A percentile compares a stretch with the other conserved stretches of the same genome.
Evolutionary conservation across 176 grass and related monocot genomes (phyloP).

Genomic region (Thalia dealbata): DNA sequence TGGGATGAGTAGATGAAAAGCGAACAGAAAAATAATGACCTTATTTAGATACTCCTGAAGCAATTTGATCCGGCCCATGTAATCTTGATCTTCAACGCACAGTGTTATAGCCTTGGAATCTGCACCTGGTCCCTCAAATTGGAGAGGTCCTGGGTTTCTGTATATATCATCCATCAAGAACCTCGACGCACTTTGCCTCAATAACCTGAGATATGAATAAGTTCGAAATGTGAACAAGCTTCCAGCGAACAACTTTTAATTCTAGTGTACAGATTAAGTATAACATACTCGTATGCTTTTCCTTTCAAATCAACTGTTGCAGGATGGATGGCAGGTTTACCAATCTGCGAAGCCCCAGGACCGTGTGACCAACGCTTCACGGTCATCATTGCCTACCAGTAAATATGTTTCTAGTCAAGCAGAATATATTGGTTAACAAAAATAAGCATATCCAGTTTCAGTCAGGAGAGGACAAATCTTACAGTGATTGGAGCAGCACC

Average conservation of each 20-base stretch:
- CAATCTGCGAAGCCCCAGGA: constrained; percentile 54
- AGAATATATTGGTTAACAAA: not conserved
- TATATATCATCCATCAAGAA: constrained; percentile 96
- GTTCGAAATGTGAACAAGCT: not conserved
- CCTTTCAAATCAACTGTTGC: constrained; percentile 78
- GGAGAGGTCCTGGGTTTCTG: constrained; percentile 89
- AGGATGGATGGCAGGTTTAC: constrained; percentile 95
- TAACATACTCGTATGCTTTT: constrained; percentile 92
- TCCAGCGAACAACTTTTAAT: no score
- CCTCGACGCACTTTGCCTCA: constrained; percentile 62
- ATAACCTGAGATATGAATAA: constrained; percentile 32
- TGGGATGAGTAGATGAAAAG: not conserved
- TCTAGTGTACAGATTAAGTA: not conserved
- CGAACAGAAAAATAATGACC: constrained; percentile 23
- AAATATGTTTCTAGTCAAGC: not conserved
- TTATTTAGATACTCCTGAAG: constrained; percentile 88
- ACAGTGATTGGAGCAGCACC: constrained; percentile 96
- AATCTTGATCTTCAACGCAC: constrained; percentile 95
- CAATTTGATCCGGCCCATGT: constrained; percentile 97
- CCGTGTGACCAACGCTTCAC: constrained; percentile 81
- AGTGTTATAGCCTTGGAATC: constrained; percentile 70
- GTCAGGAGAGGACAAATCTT: constrained; percentile 5
- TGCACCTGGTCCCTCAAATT: constrained; percentile 75
- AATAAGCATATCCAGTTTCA: not conserved
- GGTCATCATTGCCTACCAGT: constrained; percentile 83